Base-by-base conservation (phyloP, 139 green algal genomes). In the Haematococcus sp. region DNA sequence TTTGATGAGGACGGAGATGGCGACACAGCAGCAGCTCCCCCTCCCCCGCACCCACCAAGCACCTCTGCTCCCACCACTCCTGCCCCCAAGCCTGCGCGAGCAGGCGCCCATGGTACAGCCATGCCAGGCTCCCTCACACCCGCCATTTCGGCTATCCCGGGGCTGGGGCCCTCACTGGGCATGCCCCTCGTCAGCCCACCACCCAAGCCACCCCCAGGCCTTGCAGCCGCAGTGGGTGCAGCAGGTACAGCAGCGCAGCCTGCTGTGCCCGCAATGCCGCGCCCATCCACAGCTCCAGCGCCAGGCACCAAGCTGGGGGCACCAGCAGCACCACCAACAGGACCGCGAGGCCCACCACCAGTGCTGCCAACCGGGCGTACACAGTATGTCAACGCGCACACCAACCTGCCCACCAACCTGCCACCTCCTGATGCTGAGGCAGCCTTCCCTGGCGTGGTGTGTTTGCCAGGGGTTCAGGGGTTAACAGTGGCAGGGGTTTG, bases 351-450 rank as follows among this genome's bases (percentile, higher is more conserved):
- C 23, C 58, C 11, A 3, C n/a, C 58, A n/a, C 58, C 11, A 35
- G 25, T 34, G 17, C 25, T 65, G 3, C 9, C 30, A 2, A 33
- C 58, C 33, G 58, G 58, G 17, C 23, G 17, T 9, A 65, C 40
- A 11, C 40, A 49, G 40, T 49, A 49, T 11, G 40, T 49, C 40
- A 49, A 49, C 40, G 40, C 40, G 11, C 40, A 49, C 40, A 49
- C 40, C 7, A 11, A 11, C 40, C 40, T 65, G 58, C 28, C 58
- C 58, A 65, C 58, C 58, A 65, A 40, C 58, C 40, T 49, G 11
- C 40, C 40, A 49, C 17, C 58, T 65, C 58, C 58, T n/a, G 58
- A 65, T 65, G 58, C 58, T 35, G 58, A 65, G 58, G 58, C 58
- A 4, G 58, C 58, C 4, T 65, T 65, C 58, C 58, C 58, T 35